These are phyloP conservation scores for Xerocomus nothofagi DNA, from an alignment of 1,284 basidiomycete genomes.

Conservation along the genomic window DNA sequence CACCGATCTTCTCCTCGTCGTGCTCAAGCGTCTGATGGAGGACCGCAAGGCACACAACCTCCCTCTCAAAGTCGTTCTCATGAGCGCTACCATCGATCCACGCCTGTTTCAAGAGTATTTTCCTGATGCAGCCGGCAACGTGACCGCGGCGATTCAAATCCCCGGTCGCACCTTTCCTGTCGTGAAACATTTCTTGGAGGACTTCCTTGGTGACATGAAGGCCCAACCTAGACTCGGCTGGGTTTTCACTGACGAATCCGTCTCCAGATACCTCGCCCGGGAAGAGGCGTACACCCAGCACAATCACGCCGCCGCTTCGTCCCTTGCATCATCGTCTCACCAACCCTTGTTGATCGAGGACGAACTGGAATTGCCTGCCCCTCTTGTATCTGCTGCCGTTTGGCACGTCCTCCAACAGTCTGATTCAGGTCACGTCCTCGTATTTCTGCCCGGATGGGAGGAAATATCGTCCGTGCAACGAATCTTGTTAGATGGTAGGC, in stretches of 20 bases:
- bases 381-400: slow-evolving; percentile 82
- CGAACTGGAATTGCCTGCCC: slow-evolving; percentile 82
- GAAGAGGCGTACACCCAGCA: slow-evolving; percentile 58
- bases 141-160: slow-evolving; percentile 79
- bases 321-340: slow-evolving; percentile 27
- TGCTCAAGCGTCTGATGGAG: slow-evolving; percentile 82
- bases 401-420: slow-evolving; percentile 77
- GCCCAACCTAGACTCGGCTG: slow-evolving; percentile 47
- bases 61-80: slow-evolving; percentile 87
- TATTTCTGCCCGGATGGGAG: slow-evolving; percentile 92
- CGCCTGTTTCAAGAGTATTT: slow-evolving; percentile 90
- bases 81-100: slow-evolving; percentile 96
- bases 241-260: slow-evolving; percentile 78
- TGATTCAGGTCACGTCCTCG: slow-evolving; percentile 85
- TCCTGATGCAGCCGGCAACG: slow-evolving; percentile 57
- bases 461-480: slow-evolving; percentile 85
- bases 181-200: slow-evolving; percentile 78
- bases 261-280: slow-evolving; percentile 72
- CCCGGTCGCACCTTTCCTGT: slow-evolving; percentile 96
- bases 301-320: slow-evolving; percentile 12
- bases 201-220: slow-evolving; percentile 62
- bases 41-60: slow-evolving; percentile 74
- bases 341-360: slow-evolving; percentile 43
- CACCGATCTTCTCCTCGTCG: slow-evolving; percentile 89
- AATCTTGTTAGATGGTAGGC: slow-evolving; percentile 59